A percentile compares a stretch with the other conserved stretches of the same genome.
These are phyloP conservation scores for Diatrype stigma DNA, from an alignment of 2,329 filamentous ascomycete genomes.

Conservation along the genomic window DNA sequence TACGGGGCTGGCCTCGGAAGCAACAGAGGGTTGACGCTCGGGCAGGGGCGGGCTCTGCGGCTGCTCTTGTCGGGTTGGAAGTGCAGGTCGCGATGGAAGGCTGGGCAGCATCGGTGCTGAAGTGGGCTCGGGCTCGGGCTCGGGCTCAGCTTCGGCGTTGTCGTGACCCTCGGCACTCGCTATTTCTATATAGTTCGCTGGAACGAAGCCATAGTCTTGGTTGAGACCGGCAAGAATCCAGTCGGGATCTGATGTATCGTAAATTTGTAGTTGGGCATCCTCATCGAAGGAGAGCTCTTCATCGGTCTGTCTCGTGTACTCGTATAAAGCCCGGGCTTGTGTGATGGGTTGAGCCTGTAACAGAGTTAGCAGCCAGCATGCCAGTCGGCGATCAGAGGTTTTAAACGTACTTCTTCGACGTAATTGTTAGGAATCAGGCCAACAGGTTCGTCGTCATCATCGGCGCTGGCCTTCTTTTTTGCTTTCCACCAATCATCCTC, in stretches of 20 bases:
- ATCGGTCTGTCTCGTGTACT: slow-evolving; percentile 95
- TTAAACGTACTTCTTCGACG: slow-evolving; percentile 73
- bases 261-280: slow-evolving; percentile 77
- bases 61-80: slow-evolving; percentile 30
- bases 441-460: slow-evolving; percentile 87
- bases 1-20: slow-evolving; percentile 27
- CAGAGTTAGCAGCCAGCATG: slow-evolving; percentile 35
- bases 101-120: slow-evolving; percentile 16
- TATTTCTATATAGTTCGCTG: slow-evolving; percentile 91
- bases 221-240: slow-evolving; percentile 90
- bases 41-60: slow-evolving; percentile 37
- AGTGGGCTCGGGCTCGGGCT: slow-evolving; percentile 34
- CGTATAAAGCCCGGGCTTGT: slow-evolving; percentile 89
- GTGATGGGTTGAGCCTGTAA: slow-evolving; percentile 59
- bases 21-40: slow-evolving; percentile 23
- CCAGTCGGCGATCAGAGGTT: slow-evolving; percentile 41
- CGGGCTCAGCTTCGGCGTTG: slow-evolving; percentile 18
- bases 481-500: slow-evolving; percentile 92
- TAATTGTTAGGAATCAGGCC: slow-evolving; percentile 94
- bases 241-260: slow-evolving; percentile 86
- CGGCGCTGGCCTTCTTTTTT: slow-evolving; percentile 79
- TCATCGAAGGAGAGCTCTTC: slow-evolving; percentile 96
- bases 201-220: slow-evolving; percentile 88
- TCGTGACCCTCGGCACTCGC: slow-evolving; percentile 38
- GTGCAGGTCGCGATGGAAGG: slow-evolving; percentile 39